Evolutionary conservation across 2,329 filamentous ascomycete species (phyloP).

Genomic region (Aspergillus felis): DNA sequence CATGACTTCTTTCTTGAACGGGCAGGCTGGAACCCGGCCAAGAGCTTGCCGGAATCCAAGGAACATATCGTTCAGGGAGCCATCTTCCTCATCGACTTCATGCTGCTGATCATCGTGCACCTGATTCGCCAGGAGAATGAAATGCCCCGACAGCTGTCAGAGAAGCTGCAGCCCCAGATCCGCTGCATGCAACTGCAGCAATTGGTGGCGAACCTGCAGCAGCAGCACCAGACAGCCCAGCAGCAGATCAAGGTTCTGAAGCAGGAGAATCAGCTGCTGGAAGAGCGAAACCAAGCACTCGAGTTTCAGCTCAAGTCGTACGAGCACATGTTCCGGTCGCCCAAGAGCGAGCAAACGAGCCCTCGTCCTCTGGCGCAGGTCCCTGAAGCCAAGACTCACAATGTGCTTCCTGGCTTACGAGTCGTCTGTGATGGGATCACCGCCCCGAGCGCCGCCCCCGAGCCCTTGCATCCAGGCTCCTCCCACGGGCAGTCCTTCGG

Average conservation of each 20-base stretch:
- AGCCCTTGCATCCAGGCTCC: slow-evolving; percentile 21
- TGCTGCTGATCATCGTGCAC: slow-evolving; percentile 34
- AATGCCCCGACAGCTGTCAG: slow-evolving; percentile 32
- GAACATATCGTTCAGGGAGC: slow-evolving; percentile 39
- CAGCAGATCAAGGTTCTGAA: slow-evolving; percentile 32
- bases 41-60: slow-evolving; percentile 39
- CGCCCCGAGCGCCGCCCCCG: slow-evolving; percentile 15
- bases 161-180: slow-evolving; percentile 36
- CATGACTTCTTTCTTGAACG: slow-evolving; percentile 38
- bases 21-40: slow-evolving; percentile 39
- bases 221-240: slow-evolving; percentile 33
- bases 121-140: slow-evolving; percentile 34
- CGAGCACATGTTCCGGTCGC: slow-evolving; percentile 36
- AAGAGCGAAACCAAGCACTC: slow-evolving; percentile 33
- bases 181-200: slow-evolving; percentile 40
- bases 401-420: slow-evolving; percentile 33
- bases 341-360: slow-evolving; percentile 29
- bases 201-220: slow-evolving; percentile 30
- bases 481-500: slow-evolving; percentile 23
- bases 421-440: slow-evolving; percentile 34
- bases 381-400: slow-evolving; percentile 28
- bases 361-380: slow-evolving; percentile 23
- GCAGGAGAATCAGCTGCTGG: slow-evolving; percentile 33
- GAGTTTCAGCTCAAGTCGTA: slow-evolving; percentile 38
- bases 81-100: slow-evolving; percentile 37